These are phyloP conservation scores for Cladosporium austrohemisphaericum DNA, from an alignment of 2,329 filamentous ascomycete genomes.

Conservation along the genomic window DNA sequence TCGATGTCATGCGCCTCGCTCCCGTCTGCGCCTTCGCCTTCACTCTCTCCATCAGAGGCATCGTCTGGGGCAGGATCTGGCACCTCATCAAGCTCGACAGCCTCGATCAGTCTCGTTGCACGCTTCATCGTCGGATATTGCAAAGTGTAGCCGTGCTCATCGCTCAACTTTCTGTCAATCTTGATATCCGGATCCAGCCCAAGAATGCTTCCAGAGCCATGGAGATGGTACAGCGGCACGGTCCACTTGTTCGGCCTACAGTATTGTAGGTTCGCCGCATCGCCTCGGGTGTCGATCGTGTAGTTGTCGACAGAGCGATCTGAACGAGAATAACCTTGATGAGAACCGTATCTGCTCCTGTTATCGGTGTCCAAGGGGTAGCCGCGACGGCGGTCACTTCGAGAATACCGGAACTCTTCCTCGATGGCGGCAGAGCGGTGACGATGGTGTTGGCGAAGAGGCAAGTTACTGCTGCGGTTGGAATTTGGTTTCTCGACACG, in stretches of 20 bases:
- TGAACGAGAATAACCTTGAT: no score
- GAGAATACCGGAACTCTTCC: not conserved
- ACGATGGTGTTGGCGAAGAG: not conserved
- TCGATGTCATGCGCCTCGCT: not conserved
- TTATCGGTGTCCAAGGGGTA: not conserved
- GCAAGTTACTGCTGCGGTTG: constrained; percentile 11
- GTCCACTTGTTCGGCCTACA: constrained; percentile 68
- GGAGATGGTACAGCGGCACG: constrained; percentile 67
- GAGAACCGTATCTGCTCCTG: no score
- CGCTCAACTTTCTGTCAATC: constrained; percentile 63
- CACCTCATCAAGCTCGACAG: not conserved
- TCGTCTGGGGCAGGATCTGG: not conserved
- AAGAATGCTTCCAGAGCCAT: constrained; percentile 66
- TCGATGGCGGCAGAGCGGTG: not conserved
- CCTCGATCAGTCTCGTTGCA: not conserved
- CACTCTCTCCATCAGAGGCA: not conserved
- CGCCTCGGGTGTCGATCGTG: constrained; percentile 69
- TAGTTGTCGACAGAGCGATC: constrained; percentile 43
- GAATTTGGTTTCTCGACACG: not conserved
- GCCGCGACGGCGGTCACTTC: not conserved
- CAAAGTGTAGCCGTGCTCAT: constrained; percentile 36
- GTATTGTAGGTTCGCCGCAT: constrained; percentile 70
- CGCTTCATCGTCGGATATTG: constrained; percentile 1
- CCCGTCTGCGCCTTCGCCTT: not conserved
- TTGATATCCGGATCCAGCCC: constrained; percentile 59